A percentile compares a stretch with the other conserved stretches of the same genome.
phyloP scores from a whole-genome alignment of 106 monocot genomes.

The Amphibolis antarctica region DNA sequence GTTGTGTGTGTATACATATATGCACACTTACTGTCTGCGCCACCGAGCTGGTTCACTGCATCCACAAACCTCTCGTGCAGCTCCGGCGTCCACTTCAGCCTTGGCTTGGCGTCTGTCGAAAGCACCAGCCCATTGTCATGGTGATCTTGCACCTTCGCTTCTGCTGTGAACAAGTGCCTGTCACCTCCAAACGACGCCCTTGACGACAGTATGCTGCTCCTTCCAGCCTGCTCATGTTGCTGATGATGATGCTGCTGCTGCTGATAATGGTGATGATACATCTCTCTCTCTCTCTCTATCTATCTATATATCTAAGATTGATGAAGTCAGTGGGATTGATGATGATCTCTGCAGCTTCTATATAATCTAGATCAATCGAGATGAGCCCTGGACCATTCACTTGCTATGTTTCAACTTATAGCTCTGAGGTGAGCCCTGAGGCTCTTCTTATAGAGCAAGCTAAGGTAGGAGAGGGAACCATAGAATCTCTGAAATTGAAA shows the following conservation, averaged over 20 bases:
- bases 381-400: neutral
- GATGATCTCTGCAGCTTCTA: too few species aligned
- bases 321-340: neutral
- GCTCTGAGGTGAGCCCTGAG: too few species aligned
- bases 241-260: constrained; percentile 41
- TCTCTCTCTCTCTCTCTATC: constrained; percentile 29
- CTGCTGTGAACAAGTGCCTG: constrained; percentile 47
- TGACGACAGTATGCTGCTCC: constrained; percentile 33
- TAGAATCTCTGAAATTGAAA: constrained; percentile 43
- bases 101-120: constrained; percentile 89
- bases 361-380: neutral
- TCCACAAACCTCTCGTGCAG: constrained; percentile 81
- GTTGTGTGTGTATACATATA: too few species aligned
- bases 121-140: constrained; percentile 64
- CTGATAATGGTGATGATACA: constrained; percentile 42
- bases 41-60: constrained; percentile 88
- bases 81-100: constrained; percentile 85
- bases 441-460: constrained; percentile 40
- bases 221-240: constrained; percentile 22
- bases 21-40: constrained; percentile 85
- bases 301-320: too few species aligned
- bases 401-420: too few species aligned
- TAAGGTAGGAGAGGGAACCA: constrained; percentile 27
- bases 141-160: constrained; percentile 32
- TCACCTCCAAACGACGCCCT: constrained; percentile 33